Evolutionary conservation across 805 yeast species (phyloP), one percentile per base, ranked within the genome.

Genomic region (Scheffersomyces lignosus): DNA sequence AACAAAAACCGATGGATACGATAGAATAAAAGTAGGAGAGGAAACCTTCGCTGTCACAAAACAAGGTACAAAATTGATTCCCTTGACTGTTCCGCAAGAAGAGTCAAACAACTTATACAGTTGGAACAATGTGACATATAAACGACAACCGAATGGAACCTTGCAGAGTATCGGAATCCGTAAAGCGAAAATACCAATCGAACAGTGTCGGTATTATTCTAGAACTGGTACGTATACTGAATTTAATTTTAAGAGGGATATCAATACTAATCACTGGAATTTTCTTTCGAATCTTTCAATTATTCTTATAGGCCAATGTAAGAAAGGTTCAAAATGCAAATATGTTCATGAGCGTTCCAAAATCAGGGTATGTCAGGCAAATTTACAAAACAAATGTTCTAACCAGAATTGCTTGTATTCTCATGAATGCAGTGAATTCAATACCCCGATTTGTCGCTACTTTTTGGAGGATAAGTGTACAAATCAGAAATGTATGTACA

Each of bases 391-490:
- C 3, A 56, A 58, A 22, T 85, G 93, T 51, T 39, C 45, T 16
- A 64, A 64, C 18, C 54, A 59, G 15, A 56, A 68, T 14, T 86
- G 95, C 51, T 56, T 60, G 4, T 55, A 79, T 16, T 75, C 80
- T 25, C 95, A 86, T 55, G 57, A 54, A 2, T 73, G 80, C 5
- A 69, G 67, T 18, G 80, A 81, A 44, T 76, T 64, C 56, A 87
- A 84, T 51, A 70, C 86, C 3, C 67, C 71, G 7, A 15, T 57
- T 13, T 66, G 71, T 42, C 48, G 51, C 16, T 65, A 51, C 46
- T 47, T 38, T 35, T 42, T 60, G 31, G 53, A 50, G 20, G 47
- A 40, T 26, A 49, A 49, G 37, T 66, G 71, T 41, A 40, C 38
- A 29, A 63, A 62, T 8, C 76, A 81, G 6, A 53, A 74, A 15